A percentile compares a stretch with the other conserved stretches of the same genome.
These are phyloP conservation scores for Camellia granthamiana DNA, from an alignment of 148 eudicot species.

Conservation along the genomic window DNA sequence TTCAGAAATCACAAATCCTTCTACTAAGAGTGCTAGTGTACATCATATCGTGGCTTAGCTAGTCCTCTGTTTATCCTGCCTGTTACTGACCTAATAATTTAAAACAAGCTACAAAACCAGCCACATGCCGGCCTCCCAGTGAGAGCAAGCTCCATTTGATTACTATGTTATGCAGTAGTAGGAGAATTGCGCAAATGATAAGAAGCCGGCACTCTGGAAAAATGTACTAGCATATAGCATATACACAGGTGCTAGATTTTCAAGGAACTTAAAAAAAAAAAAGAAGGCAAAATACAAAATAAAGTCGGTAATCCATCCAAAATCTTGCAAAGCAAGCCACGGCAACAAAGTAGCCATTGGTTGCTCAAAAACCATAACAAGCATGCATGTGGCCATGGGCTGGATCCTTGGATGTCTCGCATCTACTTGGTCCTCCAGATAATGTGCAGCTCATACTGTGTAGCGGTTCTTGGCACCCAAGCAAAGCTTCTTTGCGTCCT, in stretches of 20 bases:
- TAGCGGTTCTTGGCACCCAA: constrained; percentile 70
- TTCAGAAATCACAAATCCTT: too few species aligned
- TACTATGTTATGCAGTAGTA: too few species aligned
- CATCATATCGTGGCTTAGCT: too few species aligned
- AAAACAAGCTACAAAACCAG: too few species aligned
- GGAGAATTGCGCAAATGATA: too few species aligned
- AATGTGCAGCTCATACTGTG: constrained; percentile 34
- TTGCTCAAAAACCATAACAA: neutral
- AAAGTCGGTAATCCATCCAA: neutral
- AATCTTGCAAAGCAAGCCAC: neutral
- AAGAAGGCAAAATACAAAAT: neutral
- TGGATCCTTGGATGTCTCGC: neutral
- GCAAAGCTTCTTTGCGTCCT: constrained; percentile 72
- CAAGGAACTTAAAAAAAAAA: neutral
- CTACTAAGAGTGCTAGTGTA: too few species aligned
- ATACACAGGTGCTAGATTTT: neutral
- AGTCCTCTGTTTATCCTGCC: too few species aligned
- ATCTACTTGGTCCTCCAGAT: neutral
- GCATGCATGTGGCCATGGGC: neutral
- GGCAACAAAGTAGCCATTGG: neutral
- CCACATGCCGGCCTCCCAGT: too few species aligned
- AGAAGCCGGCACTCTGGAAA: too few species aligned
- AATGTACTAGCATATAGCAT: too few species aligned
- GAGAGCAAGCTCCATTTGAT: too few species aligned
- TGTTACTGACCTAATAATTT: too few species aligned